These are phyloP conservation scores for Centaurea solstitialis DNA, from an alignment of 129 eudicot species.

Conservation along the genomic window DNA sequence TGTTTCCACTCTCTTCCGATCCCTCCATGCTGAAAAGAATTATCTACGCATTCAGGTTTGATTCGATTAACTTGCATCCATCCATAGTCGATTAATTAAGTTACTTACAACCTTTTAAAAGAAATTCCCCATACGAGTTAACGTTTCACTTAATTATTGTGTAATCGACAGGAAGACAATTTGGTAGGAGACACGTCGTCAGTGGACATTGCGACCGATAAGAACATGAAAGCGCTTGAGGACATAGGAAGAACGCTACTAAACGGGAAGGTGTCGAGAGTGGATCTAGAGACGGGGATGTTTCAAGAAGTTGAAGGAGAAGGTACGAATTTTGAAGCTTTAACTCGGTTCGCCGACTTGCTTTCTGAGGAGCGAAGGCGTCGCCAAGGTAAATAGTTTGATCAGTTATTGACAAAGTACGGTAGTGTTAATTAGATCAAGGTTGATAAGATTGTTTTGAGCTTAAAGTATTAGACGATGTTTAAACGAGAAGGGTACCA, in stretches of 20 bases:
- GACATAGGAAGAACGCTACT: constrained; percentile 48
- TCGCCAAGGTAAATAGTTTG: constrained; percentile 14
- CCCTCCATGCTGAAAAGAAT: constrained; percentile 49
- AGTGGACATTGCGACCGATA: constrained; percentile 49
- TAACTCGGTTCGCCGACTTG: constrained; percentile 53
- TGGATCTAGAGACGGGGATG: constrained; percentile 69
- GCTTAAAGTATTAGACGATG: not conserved
- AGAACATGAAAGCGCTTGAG: constrained; percentile 51
- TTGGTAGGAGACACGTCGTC: constrained; percentile 66
- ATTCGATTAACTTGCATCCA: not conserved
- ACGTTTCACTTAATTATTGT: not conserved
- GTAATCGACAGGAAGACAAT: constrained; percentile 42
- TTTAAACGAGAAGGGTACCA: too few relatives aligned
- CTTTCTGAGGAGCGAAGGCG: constrained; percentile 55
- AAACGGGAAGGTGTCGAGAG: constrained; percentile 57
- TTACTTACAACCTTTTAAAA: not conserved
- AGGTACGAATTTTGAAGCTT: constrained; percentile 73
- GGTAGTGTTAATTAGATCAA: not conserved
- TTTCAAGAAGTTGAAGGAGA: constrained; percentile 54
- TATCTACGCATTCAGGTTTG: constrained; percentile 81
- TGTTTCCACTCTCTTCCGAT: constrained; percentile 64
- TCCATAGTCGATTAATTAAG: not conserved
- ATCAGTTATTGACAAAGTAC: not conserved
- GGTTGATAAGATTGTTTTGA: not conserved
- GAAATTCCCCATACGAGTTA: too few relatives aligned